Base-by-base conservation (phyloP, 495 filamentous ascomycete genomes). In the Talaromyces ruber region DNA sequence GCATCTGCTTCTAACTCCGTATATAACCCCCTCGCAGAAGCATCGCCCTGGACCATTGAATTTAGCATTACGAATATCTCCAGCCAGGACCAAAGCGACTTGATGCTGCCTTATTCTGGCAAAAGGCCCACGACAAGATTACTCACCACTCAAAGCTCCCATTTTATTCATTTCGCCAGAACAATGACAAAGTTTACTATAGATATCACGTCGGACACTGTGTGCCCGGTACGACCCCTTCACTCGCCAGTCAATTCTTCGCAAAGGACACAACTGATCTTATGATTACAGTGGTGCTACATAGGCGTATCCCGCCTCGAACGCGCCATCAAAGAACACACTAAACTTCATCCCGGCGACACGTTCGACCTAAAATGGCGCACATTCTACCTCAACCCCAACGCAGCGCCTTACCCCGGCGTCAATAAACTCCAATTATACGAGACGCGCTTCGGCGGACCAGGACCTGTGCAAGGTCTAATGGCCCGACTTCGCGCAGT, bases 381-480 rank as follows among this genome's bases (percentile, higher is more conserved):
- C 57, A 87, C 92, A 0, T 97, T 86, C 79, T 92, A 93, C 67
- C 83, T 97, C 24, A 87, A 91, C 69, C 88, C 89, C 0, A 71
- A 80, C 43, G 76, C 84, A 0, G 81, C 89, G 2, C 77, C 76
- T 4, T 75, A 65, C 60, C 72, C 76, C 39, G 79, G 83, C 51
- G 63, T 84, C 58, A 79, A 86, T 70, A 91, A 90, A 65, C 65
- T 61, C 4, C 71, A 74, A 29, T 80, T 76, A 70, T 88, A 85
- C 71, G 62, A 66, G 16, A 30, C 51, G 22, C 84, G 81, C 43
- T 89, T 90, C 74, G 86, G 86, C n/a, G 59, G 30, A 7, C 71
- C 75, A 0, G 82, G 82, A 24, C 82, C 86, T 14, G 67, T 80
- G 3, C 63, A 71, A 1, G 78, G 82, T 63, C 85, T 91, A 30